Evolutionary conservation across 352 stramenopile genomes (phyloP).

Genomic region (Pythium aquatile): DNA sequence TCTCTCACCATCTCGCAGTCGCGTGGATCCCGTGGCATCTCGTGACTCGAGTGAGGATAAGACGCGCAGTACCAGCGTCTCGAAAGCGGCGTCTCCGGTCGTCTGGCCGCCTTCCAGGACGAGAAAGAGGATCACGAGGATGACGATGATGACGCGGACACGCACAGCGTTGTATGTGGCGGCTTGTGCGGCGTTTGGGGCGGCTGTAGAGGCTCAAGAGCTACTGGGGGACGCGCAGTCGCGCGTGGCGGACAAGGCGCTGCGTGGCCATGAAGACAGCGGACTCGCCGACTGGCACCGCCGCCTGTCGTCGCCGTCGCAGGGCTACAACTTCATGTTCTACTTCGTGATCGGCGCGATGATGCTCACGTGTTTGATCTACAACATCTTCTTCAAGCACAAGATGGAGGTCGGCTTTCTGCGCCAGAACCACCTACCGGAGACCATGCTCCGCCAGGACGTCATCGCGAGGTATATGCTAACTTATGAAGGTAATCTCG

Average conservation of each 20-base stretch:
- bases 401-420: constrained; percentile 76
- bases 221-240: neutral
- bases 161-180: neutral
- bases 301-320: constrained; percentile 33
- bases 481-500: too few relatives aligned
- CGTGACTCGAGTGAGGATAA: neutral
- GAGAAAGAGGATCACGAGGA: neutral
- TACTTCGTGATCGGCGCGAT: constrained; percentile 87
- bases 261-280: neutral
- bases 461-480: constrained; percentile 65
- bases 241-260: neutral
- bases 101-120: neutral
- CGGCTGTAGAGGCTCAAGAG: neutral
- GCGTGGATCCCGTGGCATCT: neutral
- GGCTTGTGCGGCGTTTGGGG: neutral
- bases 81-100: neutral
- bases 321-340: constrained; percentile 88
- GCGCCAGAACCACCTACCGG: constrained; percentile 61
- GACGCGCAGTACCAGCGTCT: neutral
- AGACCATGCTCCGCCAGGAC: constrained; percentile 85
- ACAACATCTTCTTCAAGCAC: constrained; percentile 89
- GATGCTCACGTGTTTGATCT: constrained; percentile 85
- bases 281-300: constrained; percentile 13
- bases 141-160: neutral
- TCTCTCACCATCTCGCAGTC: neutral